Evolutionary conservation across 2,329 filamentous ascomycete species (phyloP), one percentile per base, ranked within the genome.

Genomic region (Beauveria medogensis): DNA sequence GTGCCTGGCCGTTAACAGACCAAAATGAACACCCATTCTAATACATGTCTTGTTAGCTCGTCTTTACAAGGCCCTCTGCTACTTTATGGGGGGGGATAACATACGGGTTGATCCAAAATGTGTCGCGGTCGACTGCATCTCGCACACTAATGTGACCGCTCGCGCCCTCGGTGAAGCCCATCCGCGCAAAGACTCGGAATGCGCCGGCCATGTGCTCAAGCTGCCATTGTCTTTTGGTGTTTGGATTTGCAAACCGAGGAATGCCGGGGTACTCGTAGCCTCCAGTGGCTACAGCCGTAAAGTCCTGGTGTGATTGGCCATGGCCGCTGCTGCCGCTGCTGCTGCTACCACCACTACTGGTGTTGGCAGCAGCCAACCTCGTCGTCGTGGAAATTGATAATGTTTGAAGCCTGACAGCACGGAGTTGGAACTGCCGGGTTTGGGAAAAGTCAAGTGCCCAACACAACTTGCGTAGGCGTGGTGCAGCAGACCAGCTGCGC

Each of bases 171-270:
- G 67, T 69, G 63, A 66, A 72, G 50, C 69, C 67, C 40, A 66
- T 60, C 24, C 70, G 69, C 2, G 70, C 70, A 67, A 68, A 72
- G 64, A 66, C 67, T 44, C 70, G 66, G 84, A 86, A 61, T 75
- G 78, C 77, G 34, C 82, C 81, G 4, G 86, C 85, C 79, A 88
- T 88, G 72, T 89, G 86, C 30, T 82, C 75, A 10, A 87, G 76
- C 62, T 85, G 83, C 77, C 87, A 88, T 67, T 78, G 78, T 22
- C 88, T 82, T 61, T 89, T 72, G 46, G 69, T 71, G 7, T 68
- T 68, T 61, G 70, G 75, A 40, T 67, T 71, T 24, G 70, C 68
- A 64, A 79, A 80, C 2, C 68, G 72, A 7, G 78, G 78, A 55
- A 80, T 78, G 43, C 74, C 77, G 3, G 58, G 58, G 18, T 58